These are phyloP conservation scores for Solanum pimpinellifolium DNA, from an alignment of 257 asterid species.

Conservation along the genomic window DNA sequence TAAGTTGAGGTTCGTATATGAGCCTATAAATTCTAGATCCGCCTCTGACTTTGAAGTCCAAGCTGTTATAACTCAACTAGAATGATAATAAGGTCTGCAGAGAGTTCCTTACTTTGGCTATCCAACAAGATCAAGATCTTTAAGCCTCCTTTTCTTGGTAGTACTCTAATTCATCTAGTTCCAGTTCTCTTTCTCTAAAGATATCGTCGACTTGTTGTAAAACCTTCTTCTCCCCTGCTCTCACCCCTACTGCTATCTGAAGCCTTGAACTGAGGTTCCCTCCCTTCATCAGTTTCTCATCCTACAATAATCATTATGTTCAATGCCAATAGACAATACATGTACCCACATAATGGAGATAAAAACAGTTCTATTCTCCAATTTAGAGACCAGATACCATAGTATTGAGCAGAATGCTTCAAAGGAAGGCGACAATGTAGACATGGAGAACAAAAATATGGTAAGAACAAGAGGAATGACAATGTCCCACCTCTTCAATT, in stretches of 20 bases:
- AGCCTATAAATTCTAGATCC: background rate
- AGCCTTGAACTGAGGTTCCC: conserved; percentile 58
- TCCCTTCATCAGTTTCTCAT: conserved; percentile 56
- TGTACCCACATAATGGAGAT: background rate
- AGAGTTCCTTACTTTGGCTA: conserved; percentile 42
- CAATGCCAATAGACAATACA: background rate
- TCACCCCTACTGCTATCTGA: conserved; percentile 59
- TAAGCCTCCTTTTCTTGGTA: conserved; percentile 86
- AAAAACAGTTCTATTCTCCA: background rate
- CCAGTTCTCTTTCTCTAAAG: conserved; percentile 58
- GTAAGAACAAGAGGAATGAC: background rate
- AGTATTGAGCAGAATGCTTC: background rate
- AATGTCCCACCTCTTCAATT: conserved; percentile 58
- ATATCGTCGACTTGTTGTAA: conserved; percentile 60
- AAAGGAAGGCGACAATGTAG: background rate
- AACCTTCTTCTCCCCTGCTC: conserved; percentile 88
- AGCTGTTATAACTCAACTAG: background rate
- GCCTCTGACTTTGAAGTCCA: background rate
- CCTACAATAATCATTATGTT: conserved; percentile 32
- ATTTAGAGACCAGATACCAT: background rate
- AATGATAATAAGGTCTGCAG: background rate
- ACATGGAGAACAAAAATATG: background rate
- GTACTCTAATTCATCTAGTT: conserved; percentile 69
- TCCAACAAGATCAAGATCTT: conserved; percentile 92
- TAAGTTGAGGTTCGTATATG: background rate